Conservation (phyloP, 2,329 filamentous ascomycete species). For the Apiospora phragmitis region DNA sequence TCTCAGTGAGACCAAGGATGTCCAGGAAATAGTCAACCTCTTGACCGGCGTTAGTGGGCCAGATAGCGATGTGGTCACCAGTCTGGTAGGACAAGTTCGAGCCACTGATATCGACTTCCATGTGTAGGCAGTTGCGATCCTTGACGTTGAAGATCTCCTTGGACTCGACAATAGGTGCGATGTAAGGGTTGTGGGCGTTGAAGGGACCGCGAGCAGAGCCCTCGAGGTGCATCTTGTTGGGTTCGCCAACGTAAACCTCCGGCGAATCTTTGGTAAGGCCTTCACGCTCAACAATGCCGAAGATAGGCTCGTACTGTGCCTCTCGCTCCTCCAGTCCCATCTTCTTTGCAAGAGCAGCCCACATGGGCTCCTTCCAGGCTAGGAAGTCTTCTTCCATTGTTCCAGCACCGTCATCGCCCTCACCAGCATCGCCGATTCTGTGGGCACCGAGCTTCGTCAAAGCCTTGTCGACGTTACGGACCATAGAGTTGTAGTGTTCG, state of each 20-base stretch:
- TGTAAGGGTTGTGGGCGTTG: constrained; percentile 96
- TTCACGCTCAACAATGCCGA: constrained; percentile 76
- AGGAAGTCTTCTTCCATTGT: constrained; percentile 99
- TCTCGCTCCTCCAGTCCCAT: constrained; percentile 94
- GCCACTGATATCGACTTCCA: constrained; percentile 88
- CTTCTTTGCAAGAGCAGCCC: constrained; percentile 77
- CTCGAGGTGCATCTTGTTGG: constrained; percentile 93
- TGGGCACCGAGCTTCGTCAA: constrained; percentile 80
- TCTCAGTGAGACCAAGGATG: constrained; percentile 72
- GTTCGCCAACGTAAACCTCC: constrained; percentile 91
- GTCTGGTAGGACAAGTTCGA: constrained; percentile 94
- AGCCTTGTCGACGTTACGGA: constrained; percentile 83
- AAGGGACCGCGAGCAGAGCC: constrained; percentile 82
- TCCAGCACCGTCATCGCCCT: constrained; percentile 95
- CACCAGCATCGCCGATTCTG: constrained; percentile 83
- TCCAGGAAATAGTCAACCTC: constrained; percentile 90
- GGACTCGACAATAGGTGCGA: constrained; percentile 91
- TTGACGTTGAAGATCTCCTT: constrained; percentile 85
- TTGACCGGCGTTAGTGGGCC: constrained; percentile 91
- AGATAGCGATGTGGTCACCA: constrained; percentile 94
- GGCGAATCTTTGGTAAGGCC: constrained; percentile 72
- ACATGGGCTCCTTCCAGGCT: constrained; percentile 99
- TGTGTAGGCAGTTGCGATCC: constrained; percentile 91
- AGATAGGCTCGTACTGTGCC: constrained; percentile 91
- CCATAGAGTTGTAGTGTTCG: constrained; percentile 99